Evolutionary conservation across 768 basidiomycete species (phyloP).

Genomic region (Cystofilobasidium ferigula): DNA sequence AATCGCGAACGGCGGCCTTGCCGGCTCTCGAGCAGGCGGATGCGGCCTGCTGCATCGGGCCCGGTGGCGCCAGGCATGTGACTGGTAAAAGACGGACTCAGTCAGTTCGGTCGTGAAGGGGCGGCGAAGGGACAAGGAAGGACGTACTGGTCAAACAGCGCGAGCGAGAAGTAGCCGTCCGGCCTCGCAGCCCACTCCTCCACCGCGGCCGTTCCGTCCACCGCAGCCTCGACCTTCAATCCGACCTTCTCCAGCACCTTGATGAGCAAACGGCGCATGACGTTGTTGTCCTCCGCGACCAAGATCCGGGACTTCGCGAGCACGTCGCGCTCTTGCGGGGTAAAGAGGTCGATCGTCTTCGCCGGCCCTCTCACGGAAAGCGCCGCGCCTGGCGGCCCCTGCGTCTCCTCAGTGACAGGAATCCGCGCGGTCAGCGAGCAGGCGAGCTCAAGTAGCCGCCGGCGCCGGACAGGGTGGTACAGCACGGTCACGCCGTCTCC

Average conservation of each 20-base stretch:
- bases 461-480: conserved; percentile 4
- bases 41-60: not conserved
- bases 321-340: conserved; percentile 40
- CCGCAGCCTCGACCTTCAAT: conserved; percentile 52
- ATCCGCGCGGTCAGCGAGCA: conserved; percentile 34
- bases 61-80: not conserved
- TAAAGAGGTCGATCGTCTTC: conserved; percentile 44
- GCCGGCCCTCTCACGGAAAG: conserved; percentile 51
- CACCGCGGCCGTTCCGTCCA: conserved; percentile 57
- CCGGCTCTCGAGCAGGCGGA: conserved; percentile 2
- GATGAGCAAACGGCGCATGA: conserved; percentile 56
- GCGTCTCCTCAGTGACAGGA: not conserved
- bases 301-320: conserved; percentile 49
- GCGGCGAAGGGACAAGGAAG: too few relatives aligned
- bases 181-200: conserved; percentile 58
- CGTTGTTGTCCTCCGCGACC: conserved; percentile 66
- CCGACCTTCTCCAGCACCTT: conserved; percentile 57
- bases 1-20: not conserved
- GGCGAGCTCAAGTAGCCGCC: not conserved
- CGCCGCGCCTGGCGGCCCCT: conserved; percentile 46
- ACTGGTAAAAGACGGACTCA: not conserved
- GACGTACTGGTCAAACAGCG: conserved; percentile 53
- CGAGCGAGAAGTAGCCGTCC: conserved; percentile 58
- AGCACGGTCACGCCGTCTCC: not conserved
- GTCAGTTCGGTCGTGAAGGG: not conserved